Percentiles rank a stretch among this genome's conserved stretches.
These are phyloP conservation scores for Agmasoma carcini DNA, from an alignment of 371 early-diverging fungal species.

Conservation along the genomic window DNA sequence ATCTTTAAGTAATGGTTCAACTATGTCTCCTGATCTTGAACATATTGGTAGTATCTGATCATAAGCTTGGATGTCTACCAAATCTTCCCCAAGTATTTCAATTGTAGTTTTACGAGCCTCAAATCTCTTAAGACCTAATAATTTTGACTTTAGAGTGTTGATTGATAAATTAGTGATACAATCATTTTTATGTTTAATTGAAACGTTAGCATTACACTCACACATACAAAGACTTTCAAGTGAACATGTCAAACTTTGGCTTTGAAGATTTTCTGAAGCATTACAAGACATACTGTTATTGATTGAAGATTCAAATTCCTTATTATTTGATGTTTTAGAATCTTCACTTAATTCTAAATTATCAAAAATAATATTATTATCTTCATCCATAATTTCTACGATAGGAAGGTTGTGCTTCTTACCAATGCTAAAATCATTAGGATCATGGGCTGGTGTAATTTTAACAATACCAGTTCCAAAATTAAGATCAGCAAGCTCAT, in stretches of 20 bases:
- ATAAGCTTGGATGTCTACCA: conserved; percentile 66
- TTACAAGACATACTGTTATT: background rate
- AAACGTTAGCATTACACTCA: too few relatives aligned
- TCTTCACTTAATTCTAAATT: conserved; percentile 52
- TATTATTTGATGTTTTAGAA: background rate
- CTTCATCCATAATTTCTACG: conserved; percentile 81
- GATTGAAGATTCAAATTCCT: background rate
- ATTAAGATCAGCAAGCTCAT: conserved; percentile 73
- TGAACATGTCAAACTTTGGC: too few relatives aligned
- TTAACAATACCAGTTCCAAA: conserved; percentile 98
- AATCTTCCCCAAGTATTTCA: conserved; percentile 66
- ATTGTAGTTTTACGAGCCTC: conserved; percentile 75
- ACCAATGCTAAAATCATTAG: conserved; percentile 88
- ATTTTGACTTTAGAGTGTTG: background rate
- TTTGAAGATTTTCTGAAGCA: too few relatives aligned
- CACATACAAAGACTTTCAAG: too few relatives aligned
- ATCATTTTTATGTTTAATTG: too few relatives aligned
- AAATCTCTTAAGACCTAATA: conserved; percentile 74
- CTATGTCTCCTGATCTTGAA: conserved; percentile 74
- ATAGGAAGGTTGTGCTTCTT: conserved; percentile 76
- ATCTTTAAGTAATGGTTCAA: conserved; percentile 90
- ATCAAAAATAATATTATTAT: conserved; percentile 72
- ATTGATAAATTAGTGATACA: too few relatives aligned
- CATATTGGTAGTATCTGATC: conserved; percentile 81
- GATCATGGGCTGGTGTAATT: conserved; percentile 97